These are phyloP conservation scores for Trichocomaceae sp. DNA, from an alignment of 2,329 filamentous ascomycete genomes.

Conservation along the genomic window DNA sequence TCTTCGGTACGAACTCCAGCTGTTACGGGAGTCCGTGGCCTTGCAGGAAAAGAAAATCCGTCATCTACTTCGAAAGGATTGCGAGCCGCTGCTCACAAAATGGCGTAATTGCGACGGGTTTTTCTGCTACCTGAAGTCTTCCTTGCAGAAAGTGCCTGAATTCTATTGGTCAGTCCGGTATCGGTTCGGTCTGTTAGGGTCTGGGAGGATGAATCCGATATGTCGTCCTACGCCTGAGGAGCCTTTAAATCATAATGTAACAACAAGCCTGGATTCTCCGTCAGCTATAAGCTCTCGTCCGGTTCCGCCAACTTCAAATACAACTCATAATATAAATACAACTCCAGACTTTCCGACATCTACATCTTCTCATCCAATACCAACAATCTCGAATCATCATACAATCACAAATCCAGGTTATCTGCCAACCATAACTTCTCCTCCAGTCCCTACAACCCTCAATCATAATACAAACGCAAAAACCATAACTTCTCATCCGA, in stretches of 20 bases:
- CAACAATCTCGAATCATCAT: neutral
- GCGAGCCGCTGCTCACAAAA: constrained; percentile 18
- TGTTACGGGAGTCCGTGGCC: constrained; percentile 21
- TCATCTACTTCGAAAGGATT: constrained; percentile 24
- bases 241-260: neutral
- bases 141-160: constrained; percentile 24
- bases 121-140: constrained; percentile 25
- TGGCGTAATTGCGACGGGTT: constrained; percentile 22
- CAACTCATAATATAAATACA: neutral
- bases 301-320: neutral
- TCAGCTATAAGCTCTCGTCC: neutral
- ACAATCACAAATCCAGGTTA: too few relatives aligned
- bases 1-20: constrained; percentile 21
- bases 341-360: neutral
- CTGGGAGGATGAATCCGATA: constrained; percentile 9
- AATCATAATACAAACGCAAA: neutral
- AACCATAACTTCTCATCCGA: neutral
- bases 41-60: constrained; percentile 23
- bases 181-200: constrained; percentile 22
- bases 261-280: neutral
- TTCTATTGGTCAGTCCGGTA: constrained; percentile 23
- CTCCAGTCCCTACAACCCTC: neutral
- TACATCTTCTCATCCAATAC: neutral
- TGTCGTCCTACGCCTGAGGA: constrained; percentile 1
- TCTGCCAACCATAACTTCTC: neutral